These are phyloP conservation scores for Macrophomina tecta DNA, from an alignment of 2,329 filamentous ascomycete species.

Conservation along the genomic window DNA sequence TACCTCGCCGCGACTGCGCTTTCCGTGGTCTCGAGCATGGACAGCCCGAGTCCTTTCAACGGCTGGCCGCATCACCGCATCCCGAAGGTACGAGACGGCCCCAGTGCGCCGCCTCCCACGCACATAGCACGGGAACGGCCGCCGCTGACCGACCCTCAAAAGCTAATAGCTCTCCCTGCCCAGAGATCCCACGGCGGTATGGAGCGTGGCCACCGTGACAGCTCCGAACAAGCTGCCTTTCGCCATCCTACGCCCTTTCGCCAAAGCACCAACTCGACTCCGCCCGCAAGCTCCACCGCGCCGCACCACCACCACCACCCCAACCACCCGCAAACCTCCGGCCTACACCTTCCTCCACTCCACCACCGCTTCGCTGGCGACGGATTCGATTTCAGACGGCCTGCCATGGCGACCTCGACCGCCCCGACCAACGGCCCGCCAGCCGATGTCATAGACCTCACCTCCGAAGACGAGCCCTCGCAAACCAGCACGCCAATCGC, in stretches of 20 bases:
- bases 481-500: slow-evolving; percentile 31
- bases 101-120: background rate
- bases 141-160: background rate
- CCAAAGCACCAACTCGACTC: slow-evolving; percentile 30
- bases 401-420: slow-evolving; percentile 43
- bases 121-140: background rate
- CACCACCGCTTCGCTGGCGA: slow-evolving; percentile 52
- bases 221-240: slow-evolving; percentile 36
- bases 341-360: slow-evolving; percentile 34
- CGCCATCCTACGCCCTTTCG: slow-evolving; percentile 31
- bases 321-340: slow-evolving; percentile 31
- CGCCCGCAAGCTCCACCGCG: slow-evolving; percentile 13
- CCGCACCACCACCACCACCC: slow-evolving; percentile 14
- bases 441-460: slow-evolving; percentile 45
- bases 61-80: slow-evolving; percentile 31
- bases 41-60: slow-evolving; percentile 17
- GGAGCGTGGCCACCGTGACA: slow-evolving; percentile 38
- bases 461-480: slow-evolving; percentile 41
- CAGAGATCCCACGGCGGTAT: slow-evolving; percentile 45
- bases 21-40: slow-evolving; percentile 9
- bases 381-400: slow-evolving; percentile 61
- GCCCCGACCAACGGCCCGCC: slow-evolving; percentile 17
- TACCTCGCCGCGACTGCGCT: background rate
- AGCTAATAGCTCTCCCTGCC: slow-evolving; percentile 23
- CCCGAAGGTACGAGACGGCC: slow-evolving; percentile 30